Base-by-base conservation (phyloP, 2,329 filamentous ascomycete genomes). In the Monilinia aucupariae region DNA sequence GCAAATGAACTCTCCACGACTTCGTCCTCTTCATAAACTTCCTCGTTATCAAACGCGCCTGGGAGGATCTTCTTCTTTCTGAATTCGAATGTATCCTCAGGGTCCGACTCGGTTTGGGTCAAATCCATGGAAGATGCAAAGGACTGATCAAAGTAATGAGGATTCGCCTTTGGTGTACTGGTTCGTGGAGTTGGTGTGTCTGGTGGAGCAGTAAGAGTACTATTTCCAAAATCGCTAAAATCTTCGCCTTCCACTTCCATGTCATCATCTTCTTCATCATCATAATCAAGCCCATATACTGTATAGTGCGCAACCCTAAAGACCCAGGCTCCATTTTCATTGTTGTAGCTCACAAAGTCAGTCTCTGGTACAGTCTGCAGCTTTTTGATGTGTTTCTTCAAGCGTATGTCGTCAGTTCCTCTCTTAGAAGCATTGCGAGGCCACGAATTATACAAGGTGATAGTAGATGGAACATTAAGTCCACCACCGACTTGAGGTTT, bases 231-330 rank as follows among this genome's bases (percentile, higher is more conserved):
- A 71, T 78, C 75, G 73, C 76, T 70, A 39, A 72, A 72, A 64
- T 70, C 71, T 39, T 79, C 76, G 65, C 81, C 79, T 69, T 85
- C 85, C 9, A 80, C 80, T 53, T 87, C 88, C 54, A 56, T 56
- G n/a, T 92, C 90, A 48, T 90, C 81, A 39, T 82, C 78, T 53
- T 82, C 78, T 53, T 87, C 88, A 51, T 92, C 90, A 37, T 81
- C 78, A 20, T 90, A 91, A 67, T 93, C 89, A 61, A 97, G 81
- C 48, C 90, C 92, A 73, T 99, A 99, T 1, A 92, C 96, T 1
- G 93, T 97, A 75, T 96, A 99, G 75, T 99, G 94, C 71, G 93
- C 87, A n/a, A 99, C 94, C 12, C 81, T 86, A 78, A 99, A 99
- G 17, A 85, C 84, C 96, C 96, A 99, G 53, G 90, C 83, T 59